A percentile compares a stretch with the other conserved stretches of the same genome.
Evolutionary conservation across 192 early-diverging fungal species (phyloP).

Genomic region (Rhizoclosmatium globosum): DNA sequence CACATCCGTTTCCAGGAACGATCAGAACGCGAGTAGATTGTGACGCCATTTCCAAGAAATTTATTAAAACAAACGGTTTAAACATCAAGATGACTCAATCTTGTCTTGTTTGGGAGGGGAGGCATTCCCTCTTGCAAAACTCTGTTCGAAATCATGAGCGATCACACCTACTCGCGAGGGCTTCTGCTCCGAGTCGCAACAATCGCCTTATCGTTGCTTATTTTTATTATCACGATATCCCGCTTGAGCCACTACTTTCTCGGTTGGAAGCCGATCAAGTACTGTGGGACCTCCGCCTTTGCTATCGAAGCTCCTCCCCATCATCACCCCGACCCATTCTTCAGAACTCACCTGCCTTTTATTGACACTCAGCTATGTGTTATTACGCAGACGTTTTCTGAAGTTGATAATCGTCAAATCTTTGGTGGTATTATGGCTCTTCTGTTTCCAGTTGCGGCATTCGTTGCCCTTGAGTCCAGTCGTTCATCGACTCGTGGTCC

Average conservation of each 20-base stretch:
- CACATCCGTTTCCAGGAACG: slow-evolving; percentile 18
- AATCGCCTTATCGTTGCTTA: neutral
- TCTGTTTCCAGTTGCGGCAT: neutral
- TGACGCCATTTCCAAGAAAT: too few relatives aligned
- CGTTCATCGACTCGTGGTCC: neutral
- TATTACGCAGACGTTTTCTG: neutral
- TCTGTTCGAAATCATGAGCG: too few relatives aligned
- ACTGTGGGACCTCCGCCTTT: neutral
- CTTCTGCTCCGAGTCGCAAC: neutral
- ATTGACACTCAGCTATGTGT: neutral
- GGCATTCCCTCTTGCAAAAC: too few relatives aligned
- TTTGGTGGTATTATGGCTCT: neutral
- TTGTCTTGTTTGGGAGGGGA: too few relatives aligned
- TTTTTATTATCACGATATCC: neutral
- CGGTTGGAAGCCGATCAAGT: neutral
- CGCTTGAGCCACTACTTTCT: neutral
- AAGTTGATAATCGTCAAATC: neutral
- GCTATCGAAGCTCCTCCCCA: neutral
- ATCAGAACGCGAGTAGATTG: neutral
- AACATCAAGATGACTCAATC: too few relatives aligned
- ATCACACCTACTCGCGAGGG: too few relatives aligned
- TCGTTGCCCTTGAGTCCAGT: neutral
- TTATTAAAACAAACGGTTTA: too few relatives aligned
- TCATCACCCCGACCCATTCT: neutral
- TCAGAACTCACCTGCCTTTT: neutral